Conservation (phyloP, 371 early-diverging fungal genomes). For the Mycotypha africana region DNA sequence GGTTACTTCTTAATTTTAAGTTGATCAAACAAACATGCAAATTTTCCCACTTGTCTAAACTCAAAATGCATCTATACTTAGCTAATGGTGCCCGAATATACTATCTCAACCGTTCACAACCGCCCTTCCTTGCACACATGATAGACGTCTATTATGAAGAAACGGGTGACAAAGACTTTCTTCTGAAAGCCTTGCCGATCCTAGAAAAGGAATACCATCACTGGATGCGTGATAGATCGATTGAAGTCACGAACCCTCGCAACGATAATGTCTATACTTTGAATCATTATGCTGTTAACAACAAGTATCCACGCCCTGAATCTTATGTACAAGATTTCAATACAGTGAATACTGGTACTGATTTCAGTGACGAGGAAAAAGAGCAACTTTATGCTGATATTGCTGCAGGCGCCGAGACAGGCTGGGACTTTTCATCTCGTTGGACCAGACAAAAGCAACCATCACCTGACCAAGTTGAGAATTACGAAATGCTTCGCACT, state of each 20-base stretch:
- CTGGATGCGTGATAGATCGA: slow-evolving; percentile 58
- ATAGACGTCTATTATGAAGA: slow-evolving; percentile 53
- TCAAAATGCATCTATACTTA: slow-evolving; percentile 8
- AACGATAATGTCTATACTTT: slow-evolving; percentile 20
- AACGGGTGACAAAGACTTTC: slow-evolving; percentile 48
- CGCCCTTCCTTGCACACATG: slow-evolving; percentile 80
- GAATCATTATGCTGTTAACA: slow-evolving; percentile 55
- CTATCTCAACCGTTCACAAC: slow-evolving; percentile 85
- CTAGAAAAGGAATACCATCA: slow-evolving; percentile 66
- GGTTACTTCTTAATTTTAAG: slow-evolving; percentile 10
- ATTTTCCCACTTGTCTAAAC: neutral
- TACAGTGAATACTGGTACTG: slow-evolving; percentile 40
- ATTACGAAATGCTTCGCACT: slow-evolving; percentile 34
- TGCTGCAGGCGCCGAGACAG: slow-evolving; percentile 84
- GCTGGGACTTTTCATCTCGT: slow-evolving; percentile 85
- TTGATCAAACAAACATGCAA: neutral
- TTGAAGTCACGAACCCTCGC: slow-evolving; percentile 26
- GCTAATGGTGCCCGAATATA: slow-evolving; percentile 86
- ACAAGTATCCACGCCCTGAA: slow-evolving; percentile 70
- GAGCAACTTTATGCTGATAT: slow-evolving; percentile 57
- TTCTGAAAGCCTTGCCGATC: slow-evolving; percentile 45
- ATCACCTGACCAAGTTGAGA: slow-evolving; percentile 13
- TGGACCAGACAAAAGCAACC: slow-evolving; percentile 50
- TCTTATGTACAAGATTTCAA: slow-evolving; percentile 68
- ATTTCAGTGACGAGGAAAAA: slow-evolving; percentile 22